Evolutionary conservation across 768 basidiomycete species (phyloP), one percentile per base, ranked within the genome.

Genomic region (Pulveroboletus sp.): DNA sequence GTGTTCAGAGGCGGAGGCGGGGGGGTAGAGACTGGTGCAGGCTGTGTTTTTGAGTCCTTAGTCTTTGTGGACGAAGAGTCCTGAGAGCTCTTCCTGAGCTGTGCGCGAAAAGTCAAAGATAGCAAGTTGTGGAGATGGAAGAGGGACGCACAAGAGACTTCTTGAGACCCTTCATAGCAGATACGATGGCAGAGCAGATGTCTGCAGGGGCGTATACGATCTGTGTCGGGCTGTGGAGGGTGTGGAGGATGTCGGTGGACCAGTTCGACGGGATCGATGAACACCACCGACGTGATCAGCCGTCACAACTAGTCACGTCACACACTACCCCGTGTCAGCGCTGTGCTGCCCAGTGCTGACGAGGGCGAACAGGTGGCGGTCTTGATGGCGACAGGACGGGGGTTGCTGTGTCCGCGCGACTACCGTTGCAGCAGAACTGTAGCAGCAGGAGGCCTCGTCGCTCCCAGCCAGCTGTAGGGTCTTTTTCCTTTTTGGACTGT

Each of bases 161-260:
- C 77, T 86, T 89, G 67, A 92, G 75, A 57, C 82, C 83, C 74
- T 91, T 92, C 89, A 92, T 91, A 43, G 37, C 55, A 49, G 21
- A 46, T 17, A 31, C 35, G 51, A 49, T 46, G 33, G 54, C 54
- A 59, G 58, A 46, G 46, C 56, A 31, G 24, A 35, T 44, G 55
- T 51, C 63, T 51, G 57, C 52, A 12, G 40, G 24, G 33, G 21
- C 21, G 21, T 21, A 21, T 26, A 32, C 35, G 42, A 37, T 50
- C 47, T 54, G 37, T 37, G 18, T 46, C 51, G 48, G 57, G 26
- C 33, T 51, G 36, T 21, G 8, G 45, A 46, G 46, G 37, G 2
- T 50, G 59, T 57, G 50, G 43, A 56, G 43, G 43, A 14, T 24
- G 43, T 44, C 43, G 43, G 51, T 51, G 46, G 60, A 54, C 57